These are phyloP conservation scores for Pachyrhizus erosus DNA, from an alignment of 306 rosid species.

Conservation along the genomic window DNA sequence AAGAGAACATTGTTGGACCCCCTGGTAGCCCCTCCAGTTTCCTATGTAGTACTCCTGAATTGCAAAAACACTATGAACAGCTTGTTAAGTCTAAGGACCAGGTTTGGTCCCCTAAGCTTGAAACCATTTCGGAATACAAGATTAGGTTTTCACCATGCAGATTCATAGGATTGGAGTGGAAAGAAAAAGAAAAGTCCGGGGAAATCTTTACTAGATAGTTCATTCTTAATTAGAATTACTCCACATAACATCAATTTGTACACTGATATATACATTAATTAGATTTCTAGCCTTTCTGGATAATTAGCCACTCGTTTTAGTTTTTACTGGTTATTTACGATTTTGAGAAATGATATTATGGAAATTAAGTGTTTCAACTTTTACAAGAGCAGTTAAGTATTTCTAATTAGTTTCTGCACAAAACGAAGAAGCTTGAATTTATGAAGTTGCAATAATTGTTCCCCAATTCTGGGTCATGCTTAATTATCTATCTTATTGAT, in stretches of 20 bases:
- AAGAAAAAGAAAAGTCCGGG: slow-evolving; percentile 56
- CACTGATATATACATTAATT: slow-evolving; percentile 5
- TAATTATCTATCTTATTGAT: neutral
- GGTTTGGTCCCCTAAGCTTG: slow-evolving; percentile 93
- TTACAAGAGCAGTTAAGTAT: neutral
- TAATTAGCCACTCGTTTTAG: neutral
- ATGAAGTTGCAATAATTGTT: neutral
- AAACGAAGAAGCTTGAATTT: neutral
- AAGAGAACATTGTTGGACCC: neutral
- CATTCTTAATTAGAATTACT: neutral
- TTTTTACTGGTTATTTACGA: neutral
- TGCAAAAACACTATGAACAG: slow-evolving; percentile 84
- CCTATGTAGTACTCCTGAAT: slow-evolving; percentile 89
- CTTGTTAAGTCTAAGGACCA: slow-evolving; percentile 81
- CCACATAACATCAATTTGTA: slow-evolving; percentile 16
- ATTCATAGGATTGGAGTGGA: slow-evolving; percentile 68
- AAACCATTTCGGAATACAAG: slow-evolving; percentile 79
- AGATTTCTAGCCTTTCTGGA: neutral
- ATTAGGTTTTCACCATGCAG: slow-evolving; percentile 81
- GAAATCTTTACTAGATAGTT: slow-evolving; percentile 11
- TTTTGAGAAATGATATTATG: slow-evolving; percentile 8
- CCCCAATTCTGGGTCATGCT: neutral
- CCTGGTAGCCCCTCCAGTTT: slow-evolving; percentile 35
- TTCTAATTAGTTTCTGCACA: neutral
- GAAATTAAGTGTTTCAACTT: neutral